phyloP scores from a whole-genome alignment of 345 rosid species.

The Toxicodendron radicans region DNA sequence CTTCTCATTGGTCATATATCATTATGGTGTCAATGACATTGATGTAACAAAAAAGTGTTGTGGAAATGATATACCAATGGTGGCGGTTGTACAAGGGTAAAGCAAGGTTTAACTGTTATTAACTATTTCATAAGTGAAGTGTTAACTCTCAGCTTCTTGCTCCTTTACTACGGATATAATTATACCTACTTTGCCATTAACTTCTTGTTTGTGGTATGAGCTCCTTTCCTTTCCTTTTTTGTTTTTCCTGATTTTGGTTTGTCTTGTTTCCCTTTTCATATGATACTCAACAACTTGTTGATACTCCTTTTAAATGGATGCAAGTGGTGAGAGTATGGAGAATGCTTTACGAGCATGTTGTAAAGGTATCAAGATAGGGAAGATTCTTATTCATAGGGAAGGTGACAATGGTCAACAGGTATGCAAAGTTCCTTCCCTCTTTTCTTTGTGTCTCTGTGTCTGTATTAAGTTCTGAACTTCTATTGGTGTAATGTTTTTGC shows the following conservation, averaged over 20 bases:
- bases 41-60: background rate
- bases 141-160: background rate
- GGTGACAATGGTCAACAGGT: constrained; percentile 98
- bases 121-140: background rate
- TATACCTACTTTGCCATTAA: constrained; percentile 3
- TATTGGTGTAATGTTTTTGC: constrained; percentile 23
- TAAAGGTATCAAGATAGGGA: constrained; percentile 96
- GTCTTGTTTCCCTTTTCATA: background rate
- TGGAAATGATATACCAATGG: background rate
- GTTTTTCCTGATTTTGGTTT: background rate
- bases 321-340: constrained; percentile 99
- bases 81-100: background rate
- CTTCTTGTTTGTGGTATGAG: background rate
- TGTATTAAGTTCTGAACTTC: constrained; percentile 17
- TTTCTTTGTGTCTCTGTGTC: background rate
- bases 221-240: background rate
- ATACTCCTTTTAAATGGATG: constrained; percentile 17
- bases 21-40: background rate
- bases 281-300: constrained; percentile 6
- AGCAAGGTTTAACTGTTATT: background rate
- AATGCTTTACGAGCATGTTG: constrained; percentile 98
- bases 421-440: constrained; percentile 20
- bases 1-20: background rate
- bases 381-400: constrained; percentile 95
- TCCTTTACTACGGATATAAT: background rate